Evolutionary conservation across 257 asterid genomes (phyloP).

Genomic region (Cinchona pubescens): DNA sequence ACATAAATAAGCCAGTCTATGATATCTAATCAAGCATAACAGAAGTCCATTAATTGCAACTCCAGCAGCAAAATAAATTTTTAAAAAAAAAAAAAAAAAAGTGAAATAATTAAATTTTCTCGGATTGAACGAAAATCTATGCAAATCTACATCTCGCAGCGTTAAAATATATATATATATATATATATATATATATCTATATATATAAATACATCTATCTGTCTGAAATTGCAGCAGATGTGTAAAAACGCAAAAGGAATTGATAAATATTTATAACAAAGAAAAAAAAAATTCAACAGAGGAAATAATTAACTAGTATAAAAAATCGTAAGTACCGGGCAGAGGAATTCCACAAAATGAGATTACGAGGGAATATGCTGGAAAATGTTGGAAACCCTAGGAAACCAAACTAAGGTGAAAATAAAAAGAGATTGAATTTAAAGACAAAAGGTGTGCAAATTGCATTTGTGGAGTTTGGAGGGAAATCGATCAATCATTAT

Average conservation of each 20-base stretch:
- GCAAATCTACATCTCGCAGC: background rate
- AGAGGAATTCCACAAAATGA: slow-evolving; percentile 7
- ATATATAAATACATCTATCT: too few species aligned
- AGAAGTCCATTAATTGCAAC: too few species aligned
- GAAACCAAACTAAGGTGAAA: slow-evolving; percentile 3
- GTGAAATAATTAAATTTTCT: too few species aligned
- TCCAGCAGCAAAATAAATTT: too few species aligned
- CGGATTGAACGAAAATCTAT: background rate
- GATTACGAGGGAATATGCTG: slow-evolving; percentile 1
- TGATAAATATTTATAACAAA: background rate
- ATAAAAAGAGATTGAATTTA: slow-evolving; percentile 13
- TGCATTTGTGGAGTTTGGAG: slow-evolving; percentile 20
- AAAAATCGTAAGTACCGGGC: slow-evolving; percentile 18
- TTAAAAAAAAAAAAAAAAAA: too few species aligned
- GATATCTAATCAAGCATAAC: background rate
- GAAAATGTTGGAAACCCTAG: slow-evolving; percentile 11
- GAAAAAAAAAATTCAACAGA: background rate
- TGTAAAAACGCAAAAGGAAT: background rate
- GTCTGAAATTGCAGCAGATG: background rate
- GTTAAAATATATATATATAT: too few species aligned
- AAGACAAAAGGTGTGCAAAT: too few species aligned
- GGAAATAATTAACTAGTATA: too few species aligned
- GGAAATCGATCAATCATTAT: slow-evolving; percentile 19
- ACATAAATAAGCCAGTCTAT: background rate
- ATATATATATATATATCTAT: too few species aligned